phyloP scores from a whole-genome alignment of 441 rosid genomes.

The Mallotus repandus region DNA sequence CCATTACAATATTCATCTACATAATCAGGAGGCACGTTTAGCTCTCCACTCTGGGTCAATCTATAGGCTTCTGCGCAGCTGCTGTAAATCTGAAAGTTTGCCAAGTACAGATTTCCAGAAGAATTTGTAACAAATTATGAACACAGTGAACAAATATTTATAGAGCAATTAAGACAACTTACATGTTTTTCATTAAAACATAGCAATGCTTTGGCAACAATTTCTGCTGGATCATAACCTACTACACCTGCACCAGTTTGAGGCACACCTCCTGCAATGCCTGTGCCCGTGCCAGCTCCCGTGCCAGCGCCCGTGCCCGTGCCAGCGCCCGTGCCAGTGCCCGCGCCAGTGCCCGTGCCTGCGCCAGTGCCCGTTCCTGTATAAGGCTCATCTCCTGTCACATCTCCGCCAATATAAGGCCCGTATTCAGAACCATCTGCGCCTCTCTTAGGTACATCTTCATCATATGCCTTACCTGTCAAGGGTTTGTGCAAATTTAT shows the following conservation, averaged over 20 bases:
- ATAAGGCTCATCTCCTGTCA: background rate
- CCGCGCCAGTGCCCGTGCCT: too few species aligned
- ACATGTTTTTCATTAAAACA: constrained; percentile 73
- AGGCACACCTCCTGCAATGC: background rate
- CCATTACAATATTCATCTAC: constrained; percentile 63
- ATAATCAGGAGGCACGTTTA: constrained; percentile 46
- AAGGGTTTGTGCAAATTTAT: constrained; percentile 12
- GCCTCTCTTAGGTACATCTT: constrained; percentile 31
- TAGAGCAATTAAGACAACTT: constrained; percentile 13
- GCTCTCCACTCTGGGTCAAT: constrained; percentile 57
- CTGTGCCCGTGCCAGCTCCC: background rate
- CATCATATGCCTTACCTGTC: constrained; percentile 41
- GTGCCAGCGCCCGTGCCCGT: too few species aligned
- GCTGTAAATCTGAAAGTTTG: constrained; percentile 52
- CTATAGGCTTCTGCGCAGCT: constrained; percentile 65
- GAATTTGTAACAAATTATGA: too few species aligned
- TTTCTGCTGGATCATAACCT: constrained; percentile 41
- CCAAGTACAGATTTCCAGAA: background rate
- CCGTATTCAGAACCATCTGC: constrained; percentile 18
- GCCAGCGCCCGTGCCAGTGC: too few species aligned
- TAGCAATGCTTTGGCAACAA: constrained; percentile 63
- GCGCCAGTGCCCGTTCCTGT: background rate
- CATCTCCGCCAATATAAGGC: constrained; percentile 2
- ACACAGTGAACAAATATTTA: background rate
- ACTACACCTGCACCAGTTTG: constrained; percentile 20